Evolutionary conservation across 2,329 filamentous ascomycete genomes (phyloP).

Genomic region (Kalmusia sp.): DNA sequence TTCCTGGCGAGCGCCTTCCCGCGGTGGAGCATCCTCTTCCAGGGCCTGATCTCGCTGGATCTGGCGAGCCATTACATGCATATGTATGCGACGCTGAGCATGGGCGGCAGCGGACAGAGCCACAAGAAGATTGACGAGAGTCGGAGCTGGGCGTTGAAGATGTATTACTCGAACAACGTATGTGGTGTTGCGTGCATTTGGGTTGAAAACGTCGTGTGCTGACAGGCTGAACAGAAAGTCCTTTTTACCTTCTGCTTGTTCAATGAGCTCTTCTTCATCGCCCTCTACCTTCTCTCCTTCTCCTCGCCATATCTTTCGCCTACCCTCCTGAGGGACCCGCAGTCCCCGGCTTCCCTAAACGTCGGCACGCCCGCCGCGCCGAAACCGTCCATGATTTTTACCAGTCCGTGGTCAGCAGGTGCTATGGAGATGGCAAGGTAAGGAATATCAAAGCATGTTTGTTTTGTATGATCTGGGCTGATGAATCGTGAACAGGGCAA

Average conservation of each 20-base stretch:
- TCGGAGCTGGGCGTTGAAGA: slow-evolving; percentile 86
- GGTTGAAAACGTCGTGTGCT: no score
- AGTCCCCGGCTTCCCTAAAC: slow-evolving; percentile 60
- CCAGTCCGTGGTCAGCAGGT: slow-evolving; percentile 88
- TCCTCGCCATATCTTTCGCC: slow-evolving; percentile 89
- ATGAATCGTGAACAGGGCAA: slow-evolving; percentile 61
- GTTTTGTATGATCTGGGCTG: not conserved
- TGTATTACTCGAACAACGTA: slow-evolving; percentile 98
- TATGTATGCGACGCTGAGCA: slow-evolving; percentile 94
- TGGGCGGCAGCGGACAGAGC: slow-evolving; percentile 79
- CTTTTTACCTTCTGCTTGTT: slow-evolving; percentile 88
- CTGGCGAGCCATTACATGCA: slow-evolving; percentile 98
- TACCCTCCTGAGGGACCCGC: slow-evolving; percentile 71
- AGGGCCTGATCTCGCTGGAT: slow-evolving; percentile 89
- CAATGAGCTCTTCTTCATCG: slow-evolving; percentile 98
- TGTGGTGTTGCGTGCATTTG: slow-evolving; percentile 35
- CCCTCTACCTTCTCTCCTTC: slow-evolving; percentile 96
- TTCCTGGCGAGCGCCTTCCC: slow-evolving; percentile 96
- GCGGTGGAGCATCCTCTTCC: slow-evolving; percentile 92
- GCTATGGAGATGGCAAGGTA: slow-evolving; percentile 85
- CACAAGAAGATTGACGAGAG: slow-evolving; percentile 94
- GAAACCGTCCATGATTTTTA: slow-evolving; percentile 76
- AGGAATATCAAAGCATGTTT: slow-evolving; percentile 1
- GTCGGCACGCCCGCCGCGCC: slow-evolving; percentile 74
- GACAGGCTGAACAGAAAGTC: slow-evolving; percentile 68